Evolutionary conservation across 2,329 filamentous ascomycete genomes (phyloP).

Genomic region (Pestalotiopsis fici): DNA sequence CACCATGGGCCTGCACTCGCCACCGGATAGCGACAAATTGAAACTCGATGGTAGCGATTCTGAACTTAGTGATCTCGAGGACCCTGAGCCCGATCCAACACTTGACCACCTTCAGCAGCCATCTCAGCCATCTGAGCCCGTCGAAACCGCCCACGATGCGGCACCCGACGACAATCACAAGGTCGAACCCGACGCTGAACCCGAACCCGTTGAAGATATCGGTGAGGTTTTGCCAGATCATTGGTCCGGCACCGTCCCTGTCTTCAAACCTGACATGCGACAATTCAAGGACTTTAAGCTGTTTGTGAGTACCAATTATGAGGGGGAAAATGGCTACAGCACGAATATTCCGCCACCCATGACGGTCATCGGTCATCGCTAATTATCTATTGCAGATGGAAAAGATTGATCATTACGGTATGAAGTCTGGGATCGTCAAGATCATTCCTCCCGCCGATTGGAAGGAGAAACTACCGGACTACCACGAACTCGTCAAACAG

Average conservation of each 20-base stretch:
- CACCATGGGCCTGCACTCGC: slow-evolving; percentile 58
- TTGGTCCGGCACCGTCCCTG: slow-evolving; percentile 87
- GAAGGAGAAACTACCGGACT: slow-evolving; percentile 75
- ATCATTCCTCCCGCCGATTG: slow-evolving; percentile 93
- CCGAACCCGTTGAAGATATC: slow-evolving; percentile 57
- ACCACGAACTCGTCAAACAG: slow-evolving; percentile 86
- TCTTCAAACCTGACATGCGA: slow-evolving; percentile 93
- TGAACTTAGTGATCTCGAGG: slow-evolving; percentile 66
- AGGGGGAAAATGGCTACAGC: background rate
- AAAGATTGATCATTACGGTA: slow-evolving; percentile 90
- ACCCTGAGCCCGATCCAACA: slow-evolving; percentile 37
- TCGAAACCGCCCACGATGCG: background rate
- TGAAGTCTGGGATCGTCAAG: slow-evolving; percentile 97
- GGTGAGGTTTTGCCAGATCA: slow-evolving; percentile 83
- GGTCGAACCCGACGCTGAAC: slow-evolving; percentile 21
- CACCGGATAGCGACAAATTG: slow-evolving; percentile 63
- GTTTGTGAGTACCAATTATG: slow-evolving; percentile 63
- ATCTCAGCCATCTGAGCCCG: background rate
- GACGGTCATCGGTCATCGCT: background rate
- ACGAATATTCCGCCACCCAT: background rate
- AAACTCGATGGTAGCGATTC: slow-evolving; percentile 63
- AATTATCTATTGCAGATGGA: slow-evolving; percentile 53
- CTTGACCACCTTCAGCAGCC: no score
- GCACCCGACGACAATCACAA: slow-evolving; percentile 13
- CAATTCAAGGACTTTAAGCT: slow-evolving; percentile 93